Percentiles rank a stretch among this genome's conserved stretches.
phyloP scores from a whole-genome alignment of 129 eudicot genomes.

The Tagetes erecta region DNA sequence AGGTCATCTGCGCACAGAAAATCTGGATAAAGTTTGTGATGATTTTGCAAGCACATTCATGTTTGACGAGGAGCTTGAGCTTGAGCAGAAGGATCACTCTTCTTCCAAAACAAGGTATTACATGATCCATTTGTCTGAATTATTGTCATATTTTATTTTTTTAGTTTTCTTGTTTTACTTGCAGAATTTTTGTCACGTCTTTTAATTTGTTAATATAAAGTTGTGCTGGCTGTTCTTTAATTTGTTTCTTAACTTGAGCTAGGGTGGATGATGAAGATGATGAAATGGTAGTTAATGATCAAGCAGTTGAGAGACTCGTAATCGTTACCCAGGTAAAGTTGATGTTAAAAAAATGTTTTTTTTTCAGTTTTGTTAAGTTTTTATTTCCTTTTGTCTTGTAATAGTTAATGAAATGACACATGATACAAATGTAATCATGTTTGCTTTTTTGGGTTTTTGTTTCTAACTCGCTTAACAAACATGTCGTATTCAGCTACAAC shows the following conservation, averaged over 20 bases:
- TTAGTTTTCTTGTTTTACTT: neutral
- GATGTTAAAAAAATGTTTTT: neutral
- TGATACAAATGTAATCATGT: neutral
- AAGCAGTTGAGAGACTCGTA: slow-evolving; percentile 86
- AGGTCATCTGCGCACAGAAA: slow-evolving; percentile 19
- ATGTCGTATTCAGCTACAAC: neutral
- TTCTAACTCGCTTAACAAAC: neutral
- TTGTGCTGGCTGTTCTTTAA: slow-evolving; percentile 12
- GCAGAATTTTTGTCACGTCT: neutral
- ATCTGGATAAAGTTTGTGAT: slow-evolving; percentile 47
- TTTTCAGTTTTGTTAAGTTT: slow-evolving; percentile 5
- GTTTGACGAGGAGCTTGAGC: slow-evolving; percentile 95
- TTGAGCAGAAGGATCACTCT: slow-evolving; percentile 48
- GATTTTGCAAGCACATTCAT: slow-evolving; percentile 81
- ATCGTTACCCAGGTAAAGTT: slow-evolving; percentile 85
- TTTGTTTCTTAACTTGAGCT: neutral
- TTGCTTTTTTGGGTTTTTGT: neutral
- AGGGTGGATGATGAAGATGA: slow-evolving; percentile 92
- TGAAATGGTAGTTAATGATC: slow-evolving; percentile 61
- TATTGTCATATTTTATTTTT: neutral
- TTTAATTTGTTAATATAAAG: slow-evolving; percentile 16
- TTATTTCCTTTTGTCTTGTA: neutral
- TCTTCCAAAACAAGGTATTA: slow-evolving; percentile 51
- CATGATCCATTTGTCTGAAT: neutral
- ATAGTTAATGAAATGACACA: neutral